Conservation (phyloP, 495 filamentous ascomycete species). For the Trichoderma gamsii region DNA sequence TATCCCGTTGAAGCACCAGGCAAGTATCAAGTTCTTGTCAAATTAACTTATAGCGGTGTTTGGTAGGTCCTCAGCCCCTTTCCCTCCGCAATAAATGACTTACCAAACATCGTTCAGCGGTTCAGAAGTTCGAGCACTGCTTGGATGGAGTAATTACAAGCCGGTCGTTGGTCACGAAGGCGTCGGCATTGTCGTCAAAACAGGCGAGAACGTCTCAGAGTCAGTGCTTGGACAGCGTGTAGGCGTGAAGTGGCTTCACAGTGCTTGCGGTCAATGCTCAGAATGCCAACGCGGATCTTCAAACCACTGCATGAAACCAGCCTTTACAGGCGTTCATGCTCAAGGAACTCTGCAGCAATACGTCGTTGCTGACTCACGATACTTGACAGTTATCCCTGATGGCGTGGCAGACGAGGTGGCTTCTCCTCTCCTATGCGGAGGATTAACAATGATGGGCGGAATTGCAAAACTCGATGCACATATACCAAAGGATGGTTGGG, state of each 20-base stretch:
- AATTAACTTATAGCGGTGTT: conserved; percentile 13
- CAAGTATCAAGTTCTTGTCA: conserved; percentile 12
- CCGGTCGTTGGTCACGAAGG: conserved; percentile 57
- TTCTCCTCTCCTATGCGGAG: conserved; percentile 56
- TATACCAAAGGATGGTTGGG: conserved; percentile 48
- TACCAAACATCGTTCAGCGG: neutral
- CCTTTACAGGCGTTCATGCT: conserved; percentile 18
- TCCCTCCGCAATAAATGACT: neutral
- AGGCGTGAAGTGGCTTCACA: conserved; percentile 37
- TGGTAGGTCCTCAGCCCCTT: neutral
- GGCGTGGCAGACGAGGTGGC: conserved; percentile 47
- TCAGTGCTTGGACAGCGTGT: conserved; percentile 56
- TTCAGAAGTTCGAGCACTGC: conserved; percentile 14
- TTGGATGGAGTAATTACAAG: conserved; percentile 8
- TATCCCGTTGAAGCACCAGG: neutral
- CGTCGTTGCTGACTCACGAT: conserved; percentile 51
- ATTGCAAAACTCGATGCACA: conserved; percentile 10
- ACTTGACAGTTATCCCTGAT: conserved; percentile 62
- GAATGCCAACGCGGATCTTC: conserved; percentile 2
- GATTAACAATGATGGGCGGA: conserved; percentile 34
- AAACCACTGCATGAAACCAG: conserved; percentile 12
- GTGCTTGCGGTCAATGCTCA: conserved; percentile 13
- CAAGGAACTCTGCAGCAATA: conserved; percentile 69
- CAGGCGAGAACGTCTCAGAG: conserved; percentile 44
- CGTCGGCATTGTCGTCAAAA: conserved; percentile 53